Conservation (phyloP, 768 basidiomycete species). For the Fomitopsis serialis region DNA sequence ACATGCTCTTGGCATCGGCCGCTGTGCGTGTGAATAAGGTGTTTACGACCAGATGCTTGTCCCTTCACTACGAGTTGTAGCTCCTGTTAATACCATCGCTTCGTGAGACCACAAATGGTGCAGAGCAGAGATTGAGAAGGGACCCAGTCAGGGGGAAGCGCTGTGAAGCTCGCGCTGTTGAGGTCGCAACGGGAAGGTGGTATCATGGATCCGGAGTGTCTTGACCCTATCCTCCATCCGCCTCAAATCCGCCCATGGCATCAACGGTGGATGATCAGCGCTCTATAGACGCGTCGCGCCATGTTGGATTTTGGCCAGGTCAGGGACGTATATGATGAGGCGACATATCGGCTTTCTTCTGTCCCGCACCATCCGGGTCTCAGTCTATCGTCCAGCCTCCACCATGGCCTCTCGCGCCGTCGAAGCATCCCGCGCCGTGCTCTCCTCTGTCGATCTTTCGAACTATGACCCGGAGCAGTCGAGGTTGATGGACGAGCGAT, state of each 20-base stretch:
- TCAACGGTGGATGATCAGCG: not conserved
- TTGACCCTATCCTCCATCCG: not conserved
- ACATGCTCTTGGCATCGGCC: too few relatives aligned
- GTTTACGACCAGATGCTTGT: too few relatives aligned
- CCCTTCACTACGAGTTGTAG: too few relatives aligned
- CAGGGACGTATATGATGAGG: constrained; percentile 7
- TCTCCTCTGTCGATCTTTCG: constrained; percentile 73
- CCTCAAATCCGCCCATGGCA: not conserved
- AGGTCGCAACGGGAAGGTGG: too few relatives aligned
- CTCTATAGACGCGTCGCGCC: constrained; percentile 8
- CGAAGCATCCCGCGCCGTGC: constrained; percentile 53
- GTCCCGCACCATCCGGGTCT: constrained; percentile 25
- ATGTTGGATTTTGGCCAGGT: not conserved
- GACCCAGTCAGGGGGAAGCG: too few relatives aligned
- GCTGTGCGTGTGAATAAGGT: too few relatives aligned
- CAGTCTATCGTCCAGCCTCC: constrained; percentile 5
- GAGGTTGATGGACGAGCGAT: constrained; percentile 91
- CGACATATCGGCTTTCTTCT: constrained; percentile 9
- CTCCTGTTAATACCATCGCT: too few relatives aligned
- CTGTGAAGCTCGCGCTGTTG: too few relatives aligned
- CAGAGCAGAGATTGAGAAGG: too few relatives aligned
- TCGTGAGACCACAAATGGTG: too few relatives aligned
- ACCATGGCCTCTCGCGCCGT: constrained; percentile 50
- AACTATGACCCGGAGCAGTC: constrained; percentile 91
- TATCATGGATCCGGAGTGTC: too few relatives aligned